phyloP scores from a whole-genome alignment of 192 early-diverging fungal genomes.

The Coemansia sp. region DNA sequence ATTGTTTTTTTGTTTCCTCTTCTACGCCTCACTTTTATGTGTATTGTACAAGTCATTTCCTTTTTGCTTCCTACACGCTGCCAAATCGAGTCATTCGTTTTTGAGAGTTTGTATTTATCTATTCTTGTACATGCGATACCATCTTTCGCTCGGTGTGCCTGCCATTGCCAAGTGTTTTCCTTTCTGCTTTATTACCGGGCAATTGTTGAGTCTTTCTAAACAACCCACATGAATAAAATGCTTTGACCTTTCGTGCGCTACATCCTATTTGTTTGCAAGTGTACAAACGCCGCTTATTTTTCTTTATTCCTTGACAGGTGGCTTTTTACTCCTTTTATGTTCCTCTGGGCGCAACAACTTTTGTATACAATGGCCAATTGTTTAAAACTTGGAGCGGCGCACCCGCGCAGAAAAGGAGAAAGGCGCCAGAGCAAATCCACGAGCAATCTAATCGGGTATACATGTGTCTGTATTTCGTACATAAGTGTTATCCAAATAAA shows the following conservation, averaged over 20 bases:
- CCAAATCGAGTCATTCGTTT: too few species aligned
- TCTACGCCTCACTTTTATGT: background rate
- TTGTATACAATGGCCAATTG: background rate
- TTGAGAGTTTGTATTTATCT: too few species aligned
- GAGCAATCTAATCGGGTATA: background rate
- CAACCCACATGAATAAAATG: background rate
- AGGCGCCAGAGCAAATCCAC: background rate
- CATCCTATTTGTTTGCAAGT: constrained; percentile 1
- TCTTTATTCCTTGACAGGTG: background rate
- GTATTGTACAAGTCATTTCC: background rate
- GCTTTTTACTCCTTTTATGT: background rate
- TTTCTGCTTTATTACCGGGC: background rate
- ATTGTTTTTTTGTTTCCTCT: background rate
- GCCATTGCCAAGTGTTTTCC: too few species aligned
- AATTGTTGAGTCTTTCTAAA: background rate
- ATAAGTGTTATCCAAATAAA: background rate
- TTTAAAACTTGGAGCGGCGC: background rate
- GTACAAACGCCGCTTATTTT: background rate
- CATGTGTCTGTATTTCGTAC: background rate
- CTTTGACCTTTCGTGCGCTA: background rate
- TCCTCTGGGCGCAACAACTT: too few species aligned
- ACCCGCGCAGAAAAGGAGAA: background rate
- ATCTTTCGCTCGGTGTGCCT: too few species aligned
- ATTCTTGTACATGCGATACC: background rate
- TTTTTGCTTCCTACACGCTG: background rate